Evolutionary conservation across 306 rosid genomes (phyloP).

Genomic region (Prunus padus): DNA sequence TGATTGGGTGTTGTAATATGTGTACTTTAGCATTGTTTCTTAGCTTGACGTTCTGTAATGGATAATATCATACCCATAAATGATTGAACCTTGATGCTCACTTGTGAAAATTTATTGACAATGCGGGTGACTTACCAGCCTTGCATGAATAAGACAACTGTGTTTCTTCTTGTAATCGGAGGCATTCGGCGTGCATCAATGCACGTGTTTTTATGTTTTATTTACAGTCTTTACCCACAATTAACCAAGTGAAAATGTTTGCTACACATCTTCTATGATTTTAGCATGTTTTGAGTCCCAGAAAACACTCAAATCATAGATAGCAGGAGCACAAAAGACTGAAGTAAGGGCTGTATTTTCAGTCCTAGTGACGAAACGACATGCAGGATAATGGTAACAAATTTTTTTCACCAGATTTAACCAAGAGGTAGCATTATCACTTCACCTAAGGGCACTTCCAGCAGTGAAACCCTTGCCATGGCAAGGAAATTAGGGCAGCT

Average conservation of each 20-base stretch:
- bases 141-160: not conserved
- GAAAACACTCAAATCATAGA: not conserved
- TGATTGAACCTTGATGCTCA: not conserved
- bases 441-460: no score
- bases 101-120: not conserved
- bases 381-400: no score
- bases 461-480: no score
- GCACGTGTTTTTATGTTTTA: no score
- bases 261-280: no score
- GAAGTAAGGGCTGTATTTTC: not conserved
- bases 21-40: not conserved
- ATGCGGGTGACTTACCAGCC: not conserved
- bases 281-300: not conserved
- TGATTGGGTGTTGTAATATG: constrained; percentile 14
- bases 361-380: no score
- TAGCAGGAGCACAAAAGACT: not conserved
- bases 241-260: not conserved
- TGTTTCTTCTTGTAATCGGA: not conserved
- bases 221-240: not conserved
- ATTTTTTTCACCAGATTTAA: no score
- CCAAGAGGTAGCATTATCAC: no score
- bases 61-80: not conserved
- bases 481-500: no score
- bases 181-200: not conserved
- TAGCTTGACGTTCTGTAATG: not conserved